Evolutionary conservation across 2,329 filamentous ascomycete species (phyloP), one percentile per base, ranked within the genome.

Genomic region (Alternaria angustiovoidea): DNA sequence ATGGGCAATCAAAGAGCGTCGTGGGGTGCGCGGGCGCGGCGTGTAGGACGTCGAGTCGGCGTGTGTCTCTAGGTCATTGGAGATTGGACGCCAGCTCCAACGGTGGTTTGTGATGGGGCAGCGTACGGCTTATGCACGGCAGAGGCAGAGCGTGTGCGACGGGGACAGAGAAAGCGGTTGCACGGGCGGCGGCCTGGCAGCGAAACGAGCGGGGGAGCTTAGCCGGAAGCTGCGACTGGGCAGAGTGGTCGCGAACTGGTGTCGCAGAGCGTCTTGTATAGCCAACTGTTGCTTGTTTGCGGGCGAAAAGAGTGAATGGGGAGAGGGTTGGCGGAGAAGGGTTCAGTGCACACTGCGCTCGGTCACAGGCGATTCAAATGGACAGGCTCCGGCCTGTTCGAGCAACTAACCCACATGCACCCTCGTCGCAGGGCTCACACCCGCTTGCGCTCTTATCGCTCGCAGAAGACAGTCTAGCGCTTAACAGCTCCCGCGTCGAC

Each of bases 1-100:
- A 59, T 46, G 43, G 59, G 57, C 59, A 55, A 49, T 54, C 55
- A 68, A 66, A 49, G 71, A 72, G 67, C 52, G 71, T 68, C 62
- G 60, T 43, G 66, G 62, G 59, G 60, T 54, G 68, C 62, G 61
- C 57, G 61, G 70, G 65, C 62, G 63, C 65, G 67, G 68, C 55
- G 68, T 65, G 64, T 64, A 61, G 53, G 65, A 66, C 62, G 71
- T 72, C 58, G 65, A 67, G 59, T 68, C 47, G 69, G 59, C 61
- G 57, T 63, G 64, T 69, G 65, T 54, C 66, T 73, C 67, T 60
- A 75, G 71, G 71, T 65, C 75, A 77, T 77, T 73, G 64, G 73
- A 67, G 70, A 74, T 70, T 75, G 73, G 66, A 71, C 65, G 68
- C 63, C 69, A 60, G 68, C 57, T 69, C 64, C 68, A 72, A 74